Conservation (phyloP, 306 rosid species). For the Cucurbita pepo region DNA sequence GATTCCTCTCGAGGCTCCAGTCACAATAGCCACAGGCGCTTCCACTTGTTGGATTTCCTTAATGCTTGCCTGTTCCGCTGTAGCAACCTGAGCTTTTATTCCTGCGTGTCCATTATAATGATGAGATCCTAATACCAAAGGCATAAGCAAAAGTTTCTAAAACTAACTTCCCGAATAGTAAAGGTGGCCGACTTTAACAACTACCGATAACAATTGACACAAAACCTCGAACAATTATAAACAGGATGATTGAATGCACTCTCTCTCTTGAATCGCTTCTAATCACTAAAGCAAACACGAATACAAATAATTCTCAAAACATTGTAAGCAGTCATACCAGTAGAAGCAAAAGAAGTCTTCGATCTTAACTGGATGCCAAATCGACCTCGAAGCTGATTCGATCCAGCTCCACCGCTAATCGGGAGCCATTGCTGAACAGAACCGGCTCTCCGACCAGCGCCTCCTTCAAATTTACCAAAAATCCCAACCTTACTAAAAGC, state of each 20-base stretch:
- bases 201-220: neutral
- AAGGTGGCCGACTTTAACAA: neutral
- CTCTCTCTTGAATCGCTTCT: neutral
- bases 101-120: conserved; percentile 20
- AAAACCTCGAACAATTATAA: neutral
- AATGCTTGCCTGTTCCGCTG: conserved; percentile 38
- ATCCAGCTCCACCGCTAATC: conserved; percentile 1
- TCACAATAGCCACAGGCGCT: conserved; percentile 76
- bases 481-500: conserved; percentile 25
- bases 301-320: neutral
- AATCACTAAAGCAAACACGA: neutral
- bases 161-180: neutral
- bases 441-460: conserved; percentile 9
- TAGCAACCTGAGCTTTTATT: conserved; percentile 70
- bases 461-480: conserved; percentile 13
- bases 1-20: conserved; percentile 93
- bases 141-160: neutral
- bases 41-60: conserved; percentile 38
- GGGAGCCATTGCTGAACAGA: conserved; percentile 43
- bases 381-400: conserved; percentile 14
- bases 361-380: conserved; percentile 29
- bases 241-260: neutral
- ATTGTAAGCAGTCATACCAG: conserved; percentile 20
- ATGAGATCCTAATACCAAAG: neutral
- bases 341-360: conserved; percentile 20